Percentiles rank a stretch among this genome's conserved stretches.
These are phyloP conservation scores for Candida ovalis DNA, from an alignment of 805 yeast species.

Conservation along the genomic window DNA sequence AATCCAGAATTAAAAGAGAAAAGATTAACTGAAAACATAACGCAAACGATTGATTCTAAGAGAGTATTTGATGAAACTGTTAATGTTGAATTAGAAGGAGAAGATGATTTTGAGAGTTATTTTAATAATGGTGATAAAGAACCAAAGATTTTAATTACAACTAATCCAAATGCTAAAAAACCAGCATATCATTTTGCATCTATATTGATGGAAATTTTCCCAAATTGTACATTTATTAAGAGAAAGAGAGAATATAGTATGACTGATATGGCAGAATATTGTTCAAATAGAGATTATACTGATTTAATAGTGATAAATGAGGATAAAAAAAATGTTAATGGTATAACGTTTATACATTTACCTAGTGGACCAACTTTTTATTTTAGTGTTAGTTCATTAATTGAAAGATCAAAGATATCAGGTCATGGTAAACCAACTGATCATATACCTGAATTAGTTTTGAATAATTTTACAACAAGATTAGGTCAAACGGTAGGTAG, in stretches of 20 bases:
- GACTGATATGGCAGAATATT: constrained; percentile 81
- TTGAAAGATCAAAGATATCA: constrained; percentile 66
- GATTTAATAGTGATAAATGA: constrained; percentile 89
- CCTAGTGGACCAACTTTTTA: constrained; percentile 96
- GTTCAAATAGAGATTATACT: constrained; percentile 80
- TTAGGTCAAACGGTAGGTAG: constrained; percentile 92
- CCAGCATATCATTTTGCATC: constrained; percentile 90
- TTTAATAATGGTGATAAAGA: constrained; percentile 47
- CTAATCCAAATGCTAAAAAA: constrained; percentile 81
- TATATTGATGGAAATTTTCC: constrained; percentile 75
- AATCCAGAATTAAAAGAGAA: constrained; percentile 81
- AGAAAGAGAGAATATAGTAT: constrained; percentile 80
- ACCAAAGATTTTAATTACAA: constrained; percentile 88
- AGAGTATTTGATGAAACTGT: constrained; percentile 87
- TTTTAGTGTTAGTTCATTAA: constrained; percentile 75
- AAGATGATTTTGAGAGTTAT: constrained; percentile 60
- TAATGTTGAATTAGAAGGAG: constrained; percentile 51
- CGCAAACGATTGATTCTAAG: constrained; percentile 79
- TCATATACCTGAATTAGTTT: constrained; percentile 86
- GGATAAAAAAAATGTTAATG: constrained; percentile 88
- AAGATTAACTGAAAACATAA: constrained; percentile 72
- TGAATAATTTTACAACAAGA: constrained; percentile 90
- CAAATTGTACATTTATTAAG: constrained; percentile 82
- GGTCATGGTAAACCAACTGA: constrained; percentile 92
- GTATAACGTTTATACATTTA: constrained; percentile 86